Evolutionary conservation across 129 eudicot species (phyloP).

Genomic region (Flaveria linearis): DNA sequence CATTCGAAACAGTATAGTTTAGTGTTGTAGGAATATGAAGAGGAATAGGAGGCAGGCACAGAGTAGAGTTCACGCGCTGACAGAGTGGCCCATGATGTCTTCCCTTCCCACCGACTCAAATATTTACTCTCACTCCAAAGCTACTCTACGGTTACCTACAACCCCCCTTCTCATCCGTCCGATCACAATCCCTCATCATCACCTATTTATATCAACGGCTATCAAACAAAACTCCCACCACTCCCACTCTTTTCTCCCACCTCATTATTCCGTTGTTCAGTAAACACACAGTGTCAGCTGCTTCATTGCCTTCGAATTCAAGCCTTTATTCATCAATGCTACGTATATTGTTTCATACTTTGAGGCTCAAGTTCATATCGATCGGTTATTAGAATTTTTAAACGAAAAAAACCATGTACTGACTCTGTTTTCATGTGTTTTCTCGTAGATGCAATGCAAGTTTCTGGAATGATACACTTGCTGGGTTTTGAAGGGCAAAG

Average conservation of each 20-base stretch:
- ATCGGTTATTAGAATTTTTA: background rate
- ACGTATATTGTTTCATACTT: background rate
- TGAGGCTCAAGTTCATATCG: too few species aligned
- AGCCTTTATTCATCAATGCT: conserved; percentile 9
- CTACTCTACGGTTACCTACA: background rate
- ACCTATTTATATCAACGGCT: conserved; percentile 8
- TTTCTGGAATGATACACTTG: background rate
- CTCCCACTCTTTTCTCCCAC: too few species aligned
- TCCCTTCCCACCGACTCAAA: conserved; percentile 1
- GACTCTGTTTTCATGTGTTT: background rate
- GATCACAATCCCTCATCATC: background rate
- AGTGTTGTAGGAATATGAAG: too few species aligned
- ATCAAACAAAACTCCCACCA: background rate
- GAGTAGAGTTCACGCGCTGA: background rate
- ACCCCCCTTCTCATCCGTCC: background rate
- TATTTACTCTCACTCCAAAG: conserved; percentile 38
- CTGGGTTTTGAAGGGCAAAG: background rate
- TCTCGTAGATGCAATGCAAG: background rate
- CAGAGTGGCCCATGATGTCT: background rate
- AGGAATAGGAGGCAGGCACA: conserved; percentile 10
- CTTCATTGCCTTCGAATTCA: conserved; percentile 3
- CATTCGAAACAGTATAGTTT: too few species aligned
- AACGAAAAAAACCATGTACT: background rate
- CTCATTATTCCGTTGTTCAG: background rate
- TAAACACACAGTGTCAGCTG: background rate